A percentile compares a stretch with the other conserved stretches of the same genome.
phyloP scores from a whole-genome alignment of 495 filamentous ascomycete species.

The Pseudoneurospora amorphoporcata region DNA sequence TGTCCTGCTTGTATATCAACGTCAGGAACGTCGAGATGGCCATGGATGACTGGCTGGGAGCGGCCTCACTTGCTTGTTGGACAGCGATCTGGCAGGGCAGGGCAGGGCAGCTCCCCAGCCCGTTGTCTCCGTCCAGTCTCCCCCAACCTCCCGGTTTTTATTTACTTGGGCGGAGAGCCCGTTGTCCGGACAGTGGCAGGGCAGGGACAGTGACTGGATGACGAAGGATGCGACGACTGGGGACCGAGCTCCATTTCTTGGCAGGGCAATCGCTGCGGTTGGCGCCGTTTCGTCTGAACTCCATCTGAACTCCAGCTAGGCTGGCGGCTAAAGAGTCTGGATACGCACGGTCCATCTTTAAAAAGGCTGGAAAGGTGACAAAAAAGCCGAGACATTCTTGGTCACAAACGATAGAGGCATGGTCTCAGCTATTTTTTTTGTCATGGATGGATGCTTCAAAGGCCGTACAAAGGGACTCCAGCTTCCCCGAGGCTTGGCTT shows the following conservation, averaged over 20 bases:
- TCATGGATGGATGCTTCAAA: not conserved
- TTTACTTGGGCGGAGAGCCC: conserved; percentile 17
- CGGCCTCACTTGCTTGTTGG: not conserved
- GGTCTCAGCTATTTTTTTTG: not conserved
- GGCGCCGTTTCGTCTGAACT: not conserved
- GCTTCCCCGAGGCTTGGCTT: too few relatives aligned
- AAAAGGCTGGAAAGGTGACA: not conserved
- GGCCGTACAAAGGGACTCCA: too few relatives aligned
- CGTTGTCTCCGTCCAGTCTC: conserved; percentile 4
- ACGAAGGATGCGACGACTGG: conserved; percentile 1
- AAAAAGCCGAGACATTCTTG: too few relatives aligned
- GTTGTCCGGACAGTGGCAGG: conserved; percentile 18
- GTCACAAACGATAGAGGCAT: too few relatives aligned
- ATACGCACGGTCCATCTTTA: not conserved
- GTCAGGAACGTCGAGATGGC: not conserved
- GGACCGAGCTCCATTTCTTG: not conserved
- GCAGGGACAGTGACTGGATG: not conserved
- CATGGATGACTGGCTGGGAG: conserved; percentile 10
- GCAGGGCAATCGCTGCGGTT: conserved; percentile 6
- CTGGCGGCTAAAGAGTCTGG: not conserved
- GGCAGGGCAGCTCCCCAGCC: not conserved
- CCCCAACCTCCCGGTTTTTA: conserved; percentile 26
- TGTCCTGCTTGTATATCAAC: not conserved
- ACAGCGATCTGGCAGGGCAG: not conserved
- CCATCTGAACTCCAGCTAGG: not conserved